Evolutionary conservation across 805 yeast genomes (phyloP), one percentile per base, ranked within the genome.

Genomic region (Ogataea zsoltii): DNA sequence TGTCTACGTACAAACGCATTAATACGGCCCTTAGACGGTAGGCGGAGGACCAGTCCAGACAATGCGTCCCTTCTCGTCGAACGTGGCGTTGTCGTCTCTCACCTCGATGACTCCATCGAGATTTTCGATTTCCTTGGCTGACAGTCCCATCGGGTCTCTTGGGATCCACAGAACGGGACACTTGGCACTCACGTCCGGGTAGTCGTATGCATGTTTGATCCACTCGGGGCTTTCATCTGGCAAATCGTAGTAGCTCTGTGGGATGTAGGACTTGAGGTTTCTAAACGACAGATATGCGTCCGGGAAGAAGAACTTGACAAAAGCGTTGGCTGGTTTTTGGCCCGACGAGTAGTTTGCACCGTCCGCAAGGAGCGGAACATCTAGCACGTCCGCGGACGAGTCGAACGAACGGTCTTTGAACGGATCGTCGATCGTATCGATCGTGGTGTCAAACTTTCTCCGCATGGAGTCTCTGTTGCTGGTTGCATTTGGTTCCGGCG

Each of bases 91-190:
- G 38, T 75, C 81, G 61, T 90, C 96, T 44, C 79, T 71, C 41
- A 87, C 80, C 14, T 76, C 74, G 38, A 89, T 77, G 7, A 80
- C 71, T 1, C 72, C 75, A 16, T 69, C 62, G 41, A 88, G 74
- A 33, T 79, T 70, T 32, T 75, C 76, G 17, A 86, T 82, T 56
- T 83, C 81, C 12, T 58, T 61, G 2, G 72, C 67, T 1, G 96
- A 85, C 55, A 88, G 76, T 1, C 98, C 98, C 77, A 81, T 79
- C 9, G 88, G 84, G 63, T 92, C 99, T 46, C 72, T 71, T n/a
- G 97, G 95, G 58, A 92, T 80, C 99, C 99, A 92, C 16, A 92
- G 68, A n/a, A 74, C 71, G 2, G 96, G 96, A 55, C 87, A 77
- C 36, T 72, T 63, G 0, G 84, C 84, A 21, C 79, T 69, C 14